Conservation (phyloP, 805 yeast species). For the Yarrowia divulgata region DNA sequence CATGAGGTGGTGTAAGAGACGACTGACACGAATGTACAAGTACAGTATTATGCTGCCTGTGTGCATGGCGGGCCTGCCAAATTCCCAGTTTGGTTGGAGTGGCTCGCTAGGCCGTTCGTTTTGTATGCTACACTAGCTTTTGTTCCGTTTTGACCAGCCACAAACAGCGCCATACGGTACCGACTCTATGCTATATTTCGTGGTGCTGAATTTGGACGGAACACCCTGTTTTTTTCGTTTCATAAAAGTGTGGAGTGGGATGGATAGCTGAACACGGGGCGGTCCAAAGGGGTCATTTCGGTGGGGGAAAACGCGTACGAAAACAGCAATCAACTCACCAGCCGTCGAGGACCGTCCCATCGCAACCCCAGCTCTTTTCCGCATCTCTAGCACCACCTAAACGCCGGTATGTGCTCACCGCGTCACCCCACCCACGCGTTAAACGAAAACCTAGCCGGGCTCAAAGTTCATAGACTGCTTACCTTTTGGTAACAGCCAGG, state of each 20-base stretch:
- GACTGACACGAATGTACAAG: too few relatives aligned
- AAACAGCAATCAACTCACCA: background rate
- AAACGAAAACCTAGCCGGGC: slow-evolving; percentile 20
- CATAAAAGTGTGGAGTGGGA: background rate
- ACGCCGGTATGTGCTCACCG: background rate
- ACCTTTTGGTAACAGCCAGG: slow-evolving; percentile 3
- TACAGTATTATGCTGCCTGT: too few relatives aligned
- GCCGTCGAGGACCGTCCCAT: background rate
- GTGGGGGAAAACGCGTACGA: background rate
- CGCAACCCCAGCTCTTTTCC: background rate
- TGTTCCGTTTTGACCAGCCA: too few relatives aligned
- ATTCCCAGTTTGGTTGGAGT: background rate
- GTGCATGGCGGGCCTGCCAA: background rate
- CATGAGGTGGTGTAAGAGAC: background rate
- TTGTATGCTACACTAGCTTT: too few relatives aligned
- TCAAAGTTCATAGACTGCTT: background rate
- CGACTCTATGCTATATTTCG: background rate
- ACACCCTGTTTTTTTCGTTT: slow-evolving; percentile 6
- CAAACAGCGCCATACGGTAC: background rate
- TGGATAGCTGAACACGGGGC: too few relatives aligned
- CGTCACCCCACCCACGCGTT: slow-evolving; percentile 34
- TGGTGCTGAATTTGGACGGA: too few relatives aligned
- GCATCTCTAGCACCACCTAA: background rate
- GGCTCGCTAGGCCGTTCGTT: background rate
- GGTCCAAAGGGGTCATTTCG: too few relatives aligned